These are phyloP conservation scores for Isabelozyma heimii DNA, from an alignment of 805 yeast genomes.

Conservation along the genomic window DNA sequence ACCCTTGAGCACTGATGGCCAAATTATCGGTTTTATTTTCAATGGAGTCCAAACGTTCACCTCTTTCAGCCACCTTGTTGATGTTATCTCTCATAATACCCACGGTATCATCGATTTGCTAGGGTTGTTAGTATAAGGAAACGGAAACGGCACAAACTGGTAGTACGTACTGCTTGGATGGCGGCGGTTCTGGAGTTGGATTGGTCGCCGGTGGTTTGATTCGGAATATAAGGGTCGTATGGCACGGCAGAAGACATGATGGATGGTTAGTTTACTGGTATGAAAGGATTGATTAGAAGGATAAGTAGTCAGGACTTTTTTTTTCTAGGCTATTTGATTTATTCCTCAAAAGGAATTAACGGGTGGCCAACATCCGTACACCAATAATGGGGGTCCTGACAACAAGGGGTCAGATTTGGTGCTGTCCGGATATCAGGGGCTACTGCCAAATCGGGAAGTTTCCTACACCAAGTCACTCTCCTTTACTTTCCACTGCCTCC, in stretches of 20 bases:
- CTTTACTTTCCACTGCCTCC: no score
- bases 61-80: slow-evolving; percentile 91
- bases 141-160: neutral
- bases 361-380: neutral
- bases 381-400: neutral
- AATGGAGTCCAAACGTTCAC: slow-evolving; percentile 87
- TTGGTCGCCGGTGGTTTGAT: slow-evolving; percentile 52
- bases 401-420: neutral
- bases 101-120: slow-evolving; percentile 92
- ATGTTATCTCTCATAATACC: slow-evolving; percentile 97
- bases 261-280: neutral
- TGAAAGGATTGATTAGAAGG: neutral
- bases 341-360: neutral
- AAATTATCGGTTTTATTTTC: slow-evolving; percentile 92
- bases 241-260: slow-evolving; percentile 76
- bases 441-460: no score
- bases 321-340: neutral
- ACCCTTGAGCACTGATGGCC: slow-evolving; percentile 89
- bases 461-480: no score
- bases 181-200: slow-evolving; percentile 68
- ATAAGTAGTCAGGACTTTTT: neutral
- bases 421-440: no score
- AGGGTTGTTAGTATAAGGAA: slow-evolving; percentile 24
- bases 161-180: slow-evolving; percentile 66
- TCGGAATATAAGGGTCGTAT: slow-evolving; percentile 82